phyloP scores from a whole-genome alignment of 2,329 filamentous ascomycete species.

The Pseudonectria foliicola region DNA sequence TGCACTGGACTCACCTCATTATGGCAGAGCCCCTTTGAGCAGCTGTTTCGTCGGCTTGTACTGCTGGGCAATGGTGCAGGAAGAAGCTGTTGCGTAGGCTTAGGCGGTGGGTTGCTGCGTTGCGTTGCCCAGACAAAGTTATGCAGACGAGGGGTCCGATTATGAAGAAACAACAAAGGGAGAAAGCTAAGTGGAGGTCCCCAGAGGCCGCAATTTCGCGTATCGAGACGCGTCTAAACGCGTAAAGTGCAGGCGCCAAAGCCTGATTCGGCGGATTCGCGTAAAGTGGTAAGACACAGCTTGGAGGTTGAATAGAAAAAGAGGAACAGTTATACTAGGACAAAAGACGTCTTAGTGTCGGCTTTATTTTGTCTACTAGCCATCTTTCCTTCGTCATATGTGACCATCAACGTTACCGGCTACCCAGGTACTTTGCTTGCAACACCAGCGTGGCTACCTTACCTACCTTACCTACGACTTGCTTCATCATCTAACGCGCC shows the following conservation, averaged over 20 bases:
- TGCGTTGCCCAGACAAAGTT: slow-evolving; percentile 7
- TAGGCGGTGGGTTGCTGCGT: slow-evolving; percentile 5
- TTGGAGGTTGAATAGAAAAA: too few species aligned
- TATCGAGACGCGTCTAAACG: slow-evolving; percentile 25
- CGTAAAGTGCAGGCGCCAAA: slow-evolving; percentile 38
- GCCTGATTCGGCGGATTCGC: slow-evolving; percentile 20
- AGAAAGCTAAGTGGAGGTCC: slow-evolving; percentile 11
- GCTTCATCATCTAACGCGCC: too few species aligned
- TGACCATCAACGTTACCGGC: background rate
- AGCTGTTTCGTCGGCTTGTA: slow-evolving; percentile 1
- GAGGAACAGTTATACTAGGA: too few species aligned
- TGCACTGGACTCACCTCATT: slow-evolving; percentile 8
- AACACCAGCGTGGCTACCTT: too few species aligned
- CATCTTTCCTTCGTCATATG: background rate
- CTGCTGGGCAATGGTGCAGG: slow-evolving; percentile 1
- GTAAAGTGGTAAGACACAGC: slow-evolving; percentile 33
- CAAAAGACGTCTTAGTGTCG: too few species aligned
- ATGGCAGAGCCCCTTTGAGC: slow-evolving; percentile 2
- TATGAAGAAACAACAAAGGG: slow-evolving; percentile 13
- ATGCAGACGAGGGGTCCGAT: slow-evolving; percentile 17
- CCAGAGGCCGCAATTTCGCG: slow-evolving; percentile 20
- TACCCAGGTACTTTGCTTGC: too few species aligned
- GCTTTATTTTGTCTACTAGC: too few species aligned
- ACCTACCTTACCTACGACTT: too few species aligned
- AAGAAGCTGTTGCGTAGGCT: slow-evolving; percentile 6